Evolutionary conservation across 805 yeast genomes (phyloP), one percentile per base, ranked within the genome.

Genomic region (Wickerhamomyces chaumierensis): DNA sequence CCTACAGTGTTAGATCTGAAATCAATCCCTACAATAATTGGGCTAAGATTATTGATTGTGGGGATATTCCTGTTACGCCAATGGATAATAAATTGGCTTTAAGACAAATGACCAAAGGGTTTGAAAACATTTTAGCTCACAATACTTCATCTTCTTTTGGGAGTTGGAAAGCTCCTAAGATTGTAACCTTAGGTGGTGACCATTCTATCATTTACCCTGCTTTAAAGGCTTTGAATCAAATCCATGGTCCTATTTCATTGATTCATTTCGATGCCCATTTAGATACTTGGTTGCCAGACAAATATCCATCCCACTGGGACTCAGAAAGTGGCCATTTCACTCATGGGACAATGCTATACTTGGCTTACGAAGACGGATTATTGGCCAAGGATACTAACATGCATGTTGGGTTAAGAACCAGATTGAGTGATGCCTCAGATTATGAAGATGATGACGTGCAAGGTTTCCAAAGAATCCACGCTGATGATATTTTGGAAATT

Each of bases 341-440:
- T 33, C 94, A 84, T 52, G 94, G 94, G 5, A 78, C 92, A 6
- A 81, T 84, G 88, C 65, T 84, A 31, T 83, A 92, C 92, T 70
- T 78, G 68, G 57, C 57, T 5, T 49, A 58, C 15, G 66, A 78
- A 41, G 94, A 84, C 53, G 87, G 83, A 56, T 81, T 25, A 50
- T 65, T 40, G 62, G 34, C 45, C 11, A 38, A 74, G 25, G 62
- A 64, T 36, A 58, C 71, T 36, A 81, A 83, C 50, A 65, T 81
- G 33, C 94, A 84, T 52, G 81, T 83, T 18, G 94, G 94, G 0
- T 59, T 83, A 35, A 69, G 94, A 48, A 81, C 94, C 2, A 72
- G 86, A 53, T 60, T 84, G 25, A 68, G 78, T 0, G 88, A 87
- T 12, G 56, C 58, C 13, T 73, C 61, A 37, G 87, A 81, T 56